Base-by-base conservation (phyloP, 257 asterid species). In the Linaria vulgaris region DNA sequence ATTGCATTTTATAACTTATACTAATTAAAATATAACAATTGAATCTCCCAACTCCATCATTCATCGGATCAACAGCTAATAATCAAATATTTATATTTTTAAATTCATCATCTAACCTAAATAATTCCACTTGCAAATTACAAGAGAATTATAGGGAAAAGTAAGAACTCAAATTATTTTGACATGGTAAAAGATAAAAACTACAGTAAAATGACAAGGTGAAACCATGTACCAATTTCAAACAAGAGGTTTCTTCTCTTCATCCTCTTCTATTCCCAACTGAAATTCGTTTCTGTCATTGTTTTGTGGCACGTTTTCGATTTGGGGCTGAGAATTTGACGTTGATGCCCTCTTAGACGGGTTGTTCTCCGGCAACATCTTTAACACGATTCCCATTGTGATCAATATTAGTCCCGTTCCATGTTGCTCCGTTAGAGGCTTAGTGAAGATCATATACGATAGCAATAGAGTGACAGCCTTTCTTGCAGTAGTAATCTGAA, bases 401-500 rank as follows among this genome's bases (percentile, higher is more conserved):
- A 91, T 86, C 57, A 91, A 78, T 66, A 91, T 56, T 63, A 91
- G 69, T 17, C 96, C 98, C 0, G 79, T 77, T 16, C 80, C 88
- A 41, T 91, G 98, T 74, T 91, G 96, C 45, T 80, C 95, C 0
- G 96, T 91, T 69, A 91, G 58, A 11, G 98, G 96, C 71, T 91
- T 91, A 0, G 98, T 91, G 81, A 91, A 91, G 12, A 91, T 91
- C 79, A 91, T 7, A 62, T 88, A 91, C 0, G 98, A 91, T 9
- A 91, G 82, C 67, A 91, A 20, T 61, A 91, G 71, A 0, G 96
- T 91, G 6, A 91, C 96, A 0, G 96, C 98, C 64, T 91, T 91
- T 70, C 98, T 83, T 5, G 98, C 96, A 0, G 98, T 91, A 1
- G 98, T 91, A n/a, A 88, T 80, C 98, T 88, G 82, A 59, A 17